Evolutionary conservation across 148 eudicot species (phyloP).

Genomic region (Rhododendron ovatum): DNA sequence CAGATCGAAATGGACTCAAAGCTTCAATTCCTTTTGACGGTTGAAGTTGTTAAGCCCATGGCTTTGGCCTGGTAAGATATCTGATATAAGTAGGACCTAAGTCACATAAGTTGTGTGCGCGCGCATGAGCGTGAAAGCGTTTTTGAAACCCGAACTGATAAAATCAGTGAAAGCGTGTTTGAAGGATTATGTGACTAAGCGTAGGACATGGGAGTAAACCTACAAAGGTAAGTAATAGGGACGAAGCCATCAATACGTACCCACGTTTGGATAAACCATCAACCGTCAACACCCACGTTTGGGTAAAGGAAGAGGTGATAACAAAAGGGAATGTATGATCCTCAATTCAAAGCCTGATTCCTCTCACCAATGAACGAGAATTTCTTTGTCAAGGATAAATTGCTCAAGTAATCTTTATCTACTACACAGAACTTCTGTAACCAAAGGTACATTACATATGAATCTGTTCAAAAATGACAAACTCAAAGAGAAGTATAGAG

Average conservation of each 20-base stretch:
- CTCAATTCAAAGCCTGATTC: not conserved
- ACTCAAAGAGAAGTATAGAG: not conserved
- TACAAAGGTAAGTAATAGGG: not conserved
- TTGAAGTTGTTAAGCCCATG: not conserved
- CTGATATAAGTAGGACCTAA: not conserved
- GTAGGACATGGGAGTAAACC: not conserved
- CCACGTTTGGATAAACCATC: no score
- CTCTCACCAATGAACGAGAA: not conserved
- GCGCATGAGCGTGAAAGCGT: no score
- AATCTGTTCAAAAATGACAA: not conserved
- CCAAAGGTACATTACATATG: not conserved
- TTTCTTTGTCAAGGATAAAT: not conserved
- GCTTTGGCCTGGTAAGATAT: not conserved
- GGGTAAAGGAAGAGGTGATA: not conserved
- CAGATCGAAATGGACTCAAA: not conserved
- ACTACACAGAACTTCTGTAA: not conserved
- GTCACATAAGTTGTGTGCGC: not conserved
- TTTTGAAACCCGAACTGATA: not conserved
- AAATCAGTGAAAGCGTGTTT: not conserved
- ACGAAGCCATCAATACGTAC: not conserved
- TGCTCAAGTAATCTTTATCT: not conserved
- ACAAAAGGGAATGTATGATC: not conserved
- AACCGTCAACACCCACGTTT: no score
- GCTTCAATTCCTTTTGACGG: not conserved
- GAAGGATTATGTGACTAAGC: not conserved